Base-by-base conservation (phyloP, 805 yeast genomes). In the Ascoidea asiatica region DNA sequence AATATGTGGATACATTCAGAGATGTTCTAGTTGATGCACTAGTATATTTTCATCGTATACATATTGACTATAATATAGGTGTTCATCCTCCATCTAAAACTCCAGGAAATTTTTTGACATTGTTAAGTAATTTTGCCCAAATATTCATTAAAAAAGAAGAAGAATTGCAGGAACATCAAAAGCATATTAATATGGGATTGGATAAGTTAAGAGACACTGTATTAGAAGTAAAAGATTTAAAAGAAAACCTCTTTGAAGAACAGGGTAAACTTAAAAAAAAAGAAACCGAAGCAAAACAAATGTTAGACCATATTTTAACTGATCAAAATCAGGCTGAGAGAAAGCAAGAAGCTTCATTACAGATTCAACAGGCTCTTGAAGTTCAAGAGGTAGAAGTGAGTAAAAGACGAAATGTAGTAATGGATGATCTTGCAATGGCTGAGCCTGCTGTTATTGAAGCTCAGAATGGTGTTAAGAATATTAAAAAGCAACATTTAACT, bases 321-420 rank as follows among this genome's bases (percentile, higher is more conserved):
- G 94, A 87, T 39, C 97, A 90, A 56, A 87, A 85, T 55, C 95
- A 87, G 53, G 90, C 97, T 0, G 97, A 90, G 57, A 68, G 95
- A 50, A 87, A 82, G 52, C 82, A 83, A 47, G 95, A 84, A 48
- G 88, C 92, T 5, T 85, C 95, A 0, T 63, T 82, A 3, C 82
- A 77, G 42, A 81, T 90, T 8, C 85, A 82, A 52, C 71, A 69
- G 17, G 79, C 86, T 5, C 65, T 90, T 29, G 77, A 71, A 23
- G 68, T 66, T 36, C 95, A 86, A 52, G 90, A 86, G 44, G 55
- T 56, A 2, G 76, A 73, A 44, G 74, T 90, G 5, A 64, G 66
- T 4, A 62, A 59, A 11, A 69, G 94, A 35, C 69, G 75, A 48
- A 57, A 59, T 0, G 51, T 56, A 1, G 95, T 86, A 0, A 56